Conservation (phyloP, 2,329 filamentous ascomycete genomes). For the Exserohilum turcica region DNA sequence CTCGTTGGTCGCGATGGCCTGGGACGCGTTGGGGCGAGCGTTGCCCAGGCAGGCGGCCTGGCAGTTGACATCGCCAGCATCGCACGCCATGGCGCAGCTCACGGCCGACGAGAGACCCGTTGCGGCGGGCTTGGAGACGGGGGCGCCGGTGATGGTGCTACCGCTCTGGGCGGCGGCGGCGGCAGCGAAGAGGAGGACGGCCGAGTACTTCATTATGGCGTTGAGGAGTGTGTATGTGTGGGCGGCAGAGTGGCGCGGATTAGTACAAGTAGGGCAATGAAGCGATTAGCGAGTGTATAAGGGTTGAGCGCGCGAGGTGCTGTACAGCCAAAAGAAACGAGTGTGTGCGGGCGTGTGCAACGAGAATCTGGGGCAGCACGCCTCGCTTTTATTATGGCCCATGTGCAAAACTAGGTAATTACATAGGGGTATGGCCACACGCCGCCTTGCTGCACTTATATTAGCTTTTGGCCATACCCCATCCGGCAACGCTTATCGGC, state of each 20-base stretch:
- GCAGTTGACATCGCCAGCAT: slow-evolving; percentile 56
- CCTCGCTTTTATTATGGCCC: slow-evolving; percentile 19
- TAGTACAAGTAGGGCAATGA: slow-evolving; percentile 24
- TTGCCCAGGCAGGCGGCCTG: slow-evolving; percentile 57
- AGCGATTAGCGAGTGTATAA: slow-evolving; percentile 27
- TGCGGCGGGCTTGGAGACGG: slow-evolving; percentile 32
- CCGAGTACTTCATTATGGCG: slow-evolving; percentile 52
- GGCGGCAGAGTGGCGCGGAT: slow-evolving; percentile 14
- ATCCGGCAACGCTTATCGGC: slow-evolving; percentile 9
- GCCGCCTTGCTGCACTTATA: slow-evolving; percentile 12
- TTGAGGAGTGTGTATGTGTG: slow-evolving; percentile 16
- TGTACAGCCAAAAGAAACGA: slow-evolving; percentile 25
- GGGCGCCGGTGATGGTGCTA: slow-evolving; percentile 43
- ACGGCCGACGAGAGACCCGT: slow-evolving; percentile 34
- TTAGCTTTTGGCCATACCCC: slow-evolving; percentile 13
- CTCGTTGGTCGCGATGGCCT: slow-evolving; percentile 57
- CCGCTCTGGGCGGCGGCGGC: slow-evolving; percentile 51
- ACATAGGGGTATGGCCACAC: slow-evolving; percentile 14
- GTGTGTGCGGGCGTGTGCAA: slow-evolving; percentile 20
- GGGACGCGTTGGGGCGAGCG: slow-evolving; percentile 57
- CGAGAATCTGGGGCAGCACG: slow-evolving; percentile 13
- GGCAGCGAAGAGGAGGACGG: slow-evolving; percentile 54
- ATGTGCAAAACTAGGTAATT: slow-evolving; percentile 5
- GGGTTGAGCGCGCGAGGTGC: slow-evolving; percentile 12
- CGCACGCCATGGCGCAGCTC: slow-evolving; percentile 49